phyloP scores from a whole-genome alignment of 768 basidiomycete genomes.

The Gymnopilus dilepis region DNA sequence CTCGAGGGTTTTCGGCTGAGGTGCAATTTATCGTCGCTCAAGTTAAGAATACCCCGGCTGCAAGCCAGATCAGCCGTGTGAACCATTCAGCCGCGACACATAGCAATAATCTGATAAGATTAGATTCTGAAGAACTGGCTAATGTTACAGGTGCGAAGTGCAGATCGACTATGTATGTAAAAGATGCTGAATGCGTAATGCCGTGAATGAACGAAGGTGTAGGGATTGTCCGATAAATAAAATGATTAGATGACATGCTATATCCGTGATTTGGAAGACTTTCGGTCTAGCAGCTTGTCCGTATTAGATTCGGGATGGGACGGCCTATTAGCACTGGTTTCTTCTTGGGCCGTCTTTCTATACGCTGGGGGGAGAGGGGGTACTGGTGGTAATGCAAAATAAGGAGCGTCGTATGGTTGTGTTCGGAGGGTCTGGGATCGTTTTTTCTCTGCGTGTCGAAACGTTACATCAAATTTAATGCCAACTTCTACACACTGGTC shows the following conservation, averaged over 20 bases:
- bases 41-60: slow-evolving; percentile 18
- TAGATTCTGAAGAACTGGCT: background rate
- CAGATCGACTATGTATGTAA: background rate
- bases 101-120: slow-evolving; percentile 25
- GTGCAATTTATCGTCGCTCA: slow-evolving; percentile 11
- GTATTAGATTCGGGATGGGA: slow-evolving; percentile 1
- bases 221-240: background rate
- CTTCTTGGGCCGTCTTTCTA: background rate
- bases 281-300: background rate
- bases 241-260: background rate
- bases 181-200: background rate
- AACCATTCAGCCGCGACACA: slow-evolving; percentile 18
- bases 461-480: slow-evolving; percentile 14
- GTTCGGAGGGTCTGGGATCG: slow-evolving; percentile 46
- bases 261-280: background rate
- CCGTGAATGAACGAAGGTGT: background rate
- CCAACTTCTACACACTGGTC: slow-evolving; percentile 12
- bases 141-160: too few species aligned
- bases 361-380: slow-evolving; percentile 22
- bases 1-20: background rate
- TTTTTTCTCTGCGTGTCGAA: slow-evolving; percentile 37
- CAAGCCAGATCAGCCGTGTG: slow-evolving; percentile 29
- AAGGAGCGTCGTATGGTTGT: slow-evolving; percentile 68
- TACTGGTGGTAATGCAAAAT: slow-evolving; percentile 59
- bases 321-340: background rate